Evolutionary conservation across 352 stramenopile species (phyloP), one percentile per base, ranked within the genome.

Genomic region (Phytopythium mirpurense): DNA sequence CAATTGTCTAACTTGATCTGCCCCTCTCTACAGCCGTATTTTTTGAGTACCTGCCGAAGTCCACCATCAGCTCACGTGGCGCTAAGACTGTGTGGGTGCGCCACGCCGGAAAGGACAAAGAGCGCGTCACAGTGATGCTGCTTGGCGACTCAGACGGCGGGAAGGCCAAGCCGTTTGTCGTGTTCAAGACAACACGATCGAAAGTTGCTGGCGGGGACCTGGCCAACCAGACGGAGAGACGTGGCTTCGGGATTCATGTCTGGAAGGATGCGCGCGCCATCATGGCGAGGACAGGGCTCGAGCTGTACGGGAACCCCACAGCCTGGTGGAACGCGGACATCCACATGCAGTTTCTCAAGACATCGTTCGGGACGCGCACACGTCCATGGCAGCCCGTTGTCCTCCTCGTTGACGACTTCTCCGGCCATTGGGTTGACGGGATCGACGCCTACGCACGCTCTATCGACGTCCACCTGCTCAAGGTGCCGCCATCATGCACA

Each of bases 81-180:
- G 35, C 46, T 7, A 67, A 67, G 46, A 67, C 50, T 9, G 37
- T 60, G 15, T 63, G 60, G 55, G n/a, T 38, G 19, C 57, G 40
- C 6, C 38, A 49, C 24, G 38, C 31, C 6, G 44, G 43, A 2
- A 59, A 60, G 55, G 45, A 67, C 18, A 67, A 57, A 27, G 44
- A 54, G 19, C 37, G 50, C 21, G 29, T 42, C 0, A 60, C 50
- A 2, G 51, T 46, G 0, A 58, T 58, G 52, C 12, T 58, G 10
- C 35, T 58, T 3, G 52, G 52, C n/a, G 41, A 58, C 29, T 51
- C 52, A 0, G 8, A 46, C 12, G 42, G 52, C 12, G 26, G 35
- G 10, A 58, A 52, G 18, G n/a, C 32, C 0, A 15, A 3, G 0
- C 29, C 41, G 2, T 51, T 51, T n/a, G 14, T 44, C 15, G 21